Conservation (phyloP, 2,329 filamentous ascomycete species). For the Akanthomyces uredinophilus region DNA sequence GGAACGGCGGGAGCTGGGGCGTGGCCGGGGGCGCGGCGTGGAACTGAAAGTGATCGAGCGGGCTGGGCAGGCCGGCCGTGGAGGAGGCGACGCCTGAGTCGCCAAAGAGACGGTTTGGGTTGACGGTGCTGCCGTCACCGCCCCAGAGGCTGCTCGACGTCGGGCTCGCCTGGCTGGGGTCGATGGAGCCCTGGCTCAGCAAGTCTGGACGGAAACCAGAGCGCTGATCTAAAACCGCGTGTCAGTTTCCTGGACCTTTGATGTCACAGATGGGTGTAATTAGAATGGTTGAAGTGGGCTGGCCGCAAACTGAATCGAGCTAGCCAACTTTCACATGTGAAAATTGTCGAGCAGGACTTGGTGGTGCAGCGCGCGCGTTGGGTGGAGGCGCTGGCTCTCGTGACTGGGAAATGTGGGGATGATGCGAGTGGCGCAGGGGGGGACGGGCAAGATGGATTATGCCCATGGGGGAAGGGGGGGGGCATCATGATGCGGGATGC, state of each 20-base stretch:
- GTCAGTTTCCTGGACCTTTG: conserved; percentile 6
- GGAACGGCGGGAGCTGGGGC: conserved; percentile 58
- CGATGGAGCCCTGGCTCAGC: conserved; percentile 9
- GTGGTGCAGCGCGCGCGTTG: neutral
- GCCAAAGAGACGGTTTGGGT: conserved; percentile 31
- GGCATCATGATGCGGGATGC: conserved; percentile 18
- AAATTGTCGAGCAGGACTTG: conserved; percentile 13
- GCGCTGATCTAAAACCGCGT: conserved; percentile 12
- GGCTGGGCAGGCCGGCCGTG: conserved; percentile 43
- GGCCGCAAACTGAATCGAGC: conserved; percentile 3
- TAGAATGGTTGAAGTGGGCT: neutral
- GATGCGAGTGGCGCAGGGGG: conserved; percentile 9
- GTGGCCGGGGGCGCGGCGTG: conserved; percentile 19
- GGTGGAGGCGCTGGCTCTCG: conserved; percentile 11
- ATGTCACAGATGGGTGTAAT: neutral
- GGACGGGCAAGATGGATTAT: neutral
- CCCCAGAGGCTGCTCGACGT: conserved; percentile 20
- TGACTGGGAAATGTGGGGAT: conserved; percentile 16
- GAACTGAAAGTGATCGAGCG: conserved; percentile 26
- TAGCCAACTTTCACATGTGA: conserved; percentile 20
- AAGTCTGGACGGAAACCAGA: conserved; percentile 15
- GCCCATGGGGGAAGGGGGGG: conserved; percentile 15
- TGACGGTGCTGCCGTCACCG: conserved; percentile 23
- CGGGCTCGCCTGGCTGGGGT: conserved; percentile 11
- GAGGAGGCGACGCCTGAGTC: conserved; percentile 35